Base-by-base conservation (phyloP, 2,329 filamentous ascomycete species). In the Fusarium chuoi region DNA sequence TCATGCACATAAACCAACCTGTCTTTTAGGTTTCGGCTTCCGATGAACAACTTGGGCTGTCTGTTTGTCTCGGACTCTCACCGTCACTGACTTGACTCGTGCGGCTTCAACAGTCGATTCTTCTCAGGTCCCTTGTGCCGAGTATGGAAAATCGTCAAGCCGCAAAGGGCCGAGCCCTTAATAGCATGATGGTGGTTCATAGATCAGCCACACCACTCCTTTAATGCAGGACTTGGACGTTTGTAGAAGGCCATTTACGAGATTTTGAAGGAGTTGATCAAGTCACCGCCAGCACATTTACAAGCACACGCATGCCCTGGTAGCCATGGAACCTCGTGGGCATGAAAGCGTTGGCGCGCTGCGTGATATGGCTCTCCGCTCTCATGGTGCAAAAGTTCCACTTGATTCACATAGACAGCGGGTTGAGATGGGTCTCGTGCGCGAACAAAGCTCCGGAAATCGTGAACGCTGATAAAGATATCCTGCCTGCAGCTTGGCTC, bases 381-480 rank as follows among this genome's bases (percentile, higher is more conserved):
- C 51, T 54, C 55, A 51, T 38, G 38, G 45, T 30, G 62, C 73
- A 75, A 75, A 75, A 75, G 73, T 75, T 73, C 73, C 73, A 62
- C 68, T 69, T 62, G 62, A 57, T 52, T 61, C 61, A 56, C 54
- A 57, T 68, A 41, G 17, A 64, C 44, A 20, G 60, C 44, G 41
- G 49, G 28, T 70, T 55, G 60, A 56, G 48, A 61, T 51, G 42
- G 63, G 63, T 61, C 71, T 71, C 71, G 56, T 74, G 71, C 71
- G 49, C 39, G 49, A 59, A 20, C 35, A 71, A 67, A 56, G 57
- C 58, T 52, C 35, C 56, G 44, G 49, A n/a, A 67, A 28, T 67
- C 14, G 28, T 62, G 30, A 33, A 68, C 48, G 52, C 57, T 61
- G 69, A 52, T 57, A 69, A 55, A 54, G 69, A 59, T 57, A 69